These are phyloP conservation scores for Solanum hybrid DNA, from an alignment of 305 asterid genomes.

Conservation along the genomic window DNA sequence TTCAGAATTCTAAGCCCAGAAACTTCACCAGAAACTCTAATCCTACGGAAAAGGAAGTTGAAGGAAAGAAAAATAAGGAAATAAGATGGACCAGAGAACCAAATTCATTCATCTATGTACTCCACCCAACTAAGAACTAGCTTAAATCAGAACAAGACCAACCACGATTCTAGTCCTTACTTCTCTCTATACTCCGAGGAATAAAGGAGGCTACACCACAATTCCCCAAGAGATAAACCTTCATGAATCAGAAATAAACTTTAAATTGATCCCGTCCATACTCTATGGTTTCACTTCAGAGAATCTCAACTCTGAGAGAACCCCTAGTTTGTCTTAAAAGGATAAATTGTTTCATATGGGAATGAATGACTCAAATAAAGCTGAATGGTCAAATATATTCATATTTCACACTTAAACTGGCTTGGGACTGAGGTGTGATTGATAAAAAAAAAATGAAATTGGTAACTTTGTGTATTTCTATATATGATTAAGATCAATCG, in stretches of 20 bases:
- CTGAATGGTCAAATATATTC: not conserved
- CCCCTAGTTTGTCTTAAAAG: not conserved
- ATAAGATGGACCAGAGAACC: not conserved
- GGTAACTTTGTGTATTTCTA: not conserved
- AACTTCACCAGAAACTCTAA: not conserved
- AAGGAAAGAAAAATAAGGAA: not conserved
- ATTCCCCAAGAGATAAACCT: not conserved
- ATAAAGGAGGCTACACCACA: not conserved
- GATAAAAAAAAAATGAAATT: not conserved
- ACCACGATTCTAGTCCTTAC: not conserved
- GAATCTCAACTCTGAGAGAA: not conserved
- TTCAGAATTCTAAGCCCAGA: not conserved
- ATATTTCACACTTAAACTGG: not conserved
- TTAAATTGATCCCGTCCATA: not conserved
- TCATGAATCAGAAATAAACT: not conserved
- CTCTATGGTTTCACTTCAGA: not conserved
- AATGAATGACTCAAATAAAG: not conserved
- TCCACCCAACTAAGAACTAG: not conserved
- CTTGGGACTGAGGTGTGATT: not conserved
- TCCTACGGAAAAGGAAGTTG: not conserved
- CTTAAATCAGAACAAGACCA: not conserved
- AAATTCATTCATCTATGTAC: not conserved
- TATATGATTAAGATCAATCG: not conserved
- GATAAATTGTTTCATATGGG: not conserved
- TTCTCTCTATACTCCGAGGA: not conserved